Conservation (phyloP, 2,329 filamentous ascomycete genomes). For the Aspergillus sergii region DNA sequence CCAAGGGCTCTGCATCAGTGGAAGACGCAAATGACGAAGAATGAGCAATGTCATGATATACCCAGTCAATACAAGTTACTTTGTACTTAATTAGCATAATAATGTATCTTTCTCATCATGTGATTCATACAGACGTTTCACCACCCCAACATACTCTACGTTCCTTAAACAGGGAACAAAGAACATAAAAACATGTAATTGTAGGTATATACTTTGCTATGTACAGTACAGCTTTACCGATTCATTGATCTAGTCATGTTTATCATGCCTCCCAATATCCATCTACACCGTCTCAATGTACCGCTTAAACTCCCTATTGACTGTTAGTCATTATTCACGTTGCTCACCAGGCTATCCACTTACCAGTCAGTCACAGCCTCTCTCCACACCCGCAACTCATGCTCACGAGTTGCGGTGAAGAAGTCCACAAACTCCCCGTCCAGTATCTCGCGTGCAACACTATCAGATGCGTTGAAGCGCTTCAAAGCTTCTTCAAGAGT, state of each 20-base stretch:
- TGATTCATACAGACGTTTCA: not conserved
- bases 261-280: not conserved
- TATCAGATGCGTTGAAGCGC: conserved; percentile 72
- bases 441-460: conserved; percentile 86
- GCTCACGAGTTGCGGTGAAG: conserved; percentile 87
- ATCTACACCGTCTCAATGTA: conserved; percentile 71
- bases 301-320: conserved; percentile 66
- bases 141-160: too few species aligned
- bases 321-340: conserved; percentile 6
- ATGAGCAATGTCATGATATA: not conserved
- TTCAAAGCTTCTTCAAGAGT: conserved; percentile 79
- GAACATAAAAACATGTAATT: not conserved
- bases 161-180: not conserved
- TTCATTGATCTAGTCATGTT: not conserved
- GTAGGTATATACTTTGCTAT: not conserved
- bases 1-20: conserved; percentile 10
- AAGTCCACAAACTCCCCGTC: conserved; percentile 94
- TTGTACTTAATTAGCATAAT: not conserved
- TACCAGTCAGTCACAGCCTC: conserved; percentile 96
- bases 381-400: conserved; percentile 86
- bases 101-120: not conserved
- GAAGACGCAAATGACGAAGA: conserved; percentile 11
- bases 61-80: not conserved
- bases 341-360: conserved; percentile 39
- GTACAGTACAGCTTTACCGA: not conserved